Evolutionary conservation across 495 filamentous ascomycete species (phyloP), one percentile per base, ranked within the genome.

Genomic region (Cetradonia linearis): DNA sequence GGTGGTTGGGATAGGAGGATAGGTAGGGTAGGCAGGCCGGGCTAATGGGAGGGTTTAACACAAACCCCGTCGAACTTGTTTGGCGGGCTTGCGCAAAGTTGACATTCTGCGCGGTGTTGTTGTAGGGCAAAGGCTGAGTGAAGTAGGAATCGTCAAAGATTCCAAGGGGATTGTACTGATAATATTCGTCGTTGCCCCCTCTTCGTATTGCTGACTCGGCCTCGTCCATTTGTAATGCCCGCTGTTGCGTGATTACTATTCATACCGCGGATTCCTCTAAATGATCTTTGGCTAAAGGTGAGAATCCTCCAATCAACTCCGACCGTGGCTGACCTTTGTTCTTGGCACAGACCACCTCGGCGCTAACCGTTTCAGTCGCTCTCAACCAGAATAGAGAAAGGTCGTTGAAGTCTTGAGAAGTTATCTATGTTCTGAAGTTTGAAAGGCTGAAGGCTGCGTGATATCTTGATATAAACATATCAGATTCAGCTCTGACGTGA

Each of bases 211-310:
- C 59, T 61, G 59, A 55, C 59, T 47, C 30, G 50, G 59, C 52
- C 38, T 56, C 52, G 14, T 61, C 38, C 59, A 61, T 61, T 31
- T 53, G 47, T 55, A 61, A 61, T 61, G 37, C 6, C 59, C 38
- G 47, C 3, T 40, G 31, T 14, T 44, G 18, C 38, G 58, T 54
- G 59, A 61, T 61, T 61, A 61, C 59, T 55, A 38, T 42, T 33
- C 14, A 47, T 25, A 16, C 38, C 59, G n/a, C n/a, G n/a, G 14
- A 18, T 10, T 54, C 31, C 20, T 36, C 50, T 54, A 54, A n/a
- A 54, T 30, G 16, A 30, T 20, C 38, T 55, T 42, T 55, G 52
- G 34, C 31, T 42, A 31, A 55, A 20, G 18, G 30, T 61, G 37
- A 55, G 59, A 37, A 18, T 55, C 23, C 37, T 48, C 58, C 58